Conservation (phyloP, 169 alveolate genomes). For the Eimeria praecox region DNA sequence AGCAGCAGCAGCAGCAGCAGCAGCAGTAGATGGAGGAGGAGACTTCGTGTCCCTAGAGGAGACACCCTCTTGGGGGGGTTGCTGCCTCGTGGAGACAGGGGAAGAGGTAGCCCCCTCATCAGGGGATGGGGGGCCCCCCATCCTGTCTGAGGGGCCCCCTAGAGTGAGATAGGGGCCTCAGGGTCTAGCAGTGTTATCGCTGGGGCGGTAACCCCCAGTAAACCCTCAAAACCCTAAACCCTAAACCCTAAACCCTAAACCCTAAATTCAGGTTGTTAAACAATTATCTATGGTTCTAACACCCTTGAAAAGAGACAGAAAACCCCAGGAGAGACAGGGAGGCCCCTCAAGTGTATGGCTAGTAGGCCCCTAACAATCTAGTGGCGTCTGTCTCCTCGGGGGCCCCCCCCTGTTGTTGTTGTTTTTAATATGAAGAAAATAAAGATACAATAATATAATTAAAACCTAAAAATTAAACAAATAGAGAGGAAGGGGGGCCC, state of each 20-base stretch:
- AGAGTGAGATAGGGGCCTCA: background rate
- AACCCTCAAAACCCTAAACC: background rate
- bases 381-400: too few relatives aligned
- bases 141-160: constrained; percentile 8
- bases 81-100: background rate
- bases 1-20: background rate
- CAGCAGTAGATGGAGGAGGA: background rate
- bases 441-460: background rate
- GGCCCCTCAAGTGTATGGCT: too few relatives aligned
- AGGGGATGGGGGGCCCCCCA: constrained; percentile 39
- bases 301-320: too few relatives aligned
- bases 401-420: background rate
- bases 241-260: constrained; percentile 38
- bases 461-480: background rate
- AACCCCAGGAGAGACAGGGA: too few relatives aligned
- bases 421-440: background rate
- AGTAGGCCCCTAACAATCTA: too few relatives aligned
- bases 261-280: too few relatives aligned
- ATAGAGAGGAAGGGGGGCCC: background rate
- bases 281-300: too few relatives aligned
- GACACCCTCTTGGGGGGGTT: background rate
- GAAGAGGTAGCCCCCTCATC: background rate
- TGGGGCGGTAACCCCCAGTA: too few relatives aligned
- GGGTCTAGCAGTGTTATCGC: background rate
- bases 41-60: background rate